Conservation (phyloP, 306 rosid genomes). For the Dryas alaskensis region DNA sequence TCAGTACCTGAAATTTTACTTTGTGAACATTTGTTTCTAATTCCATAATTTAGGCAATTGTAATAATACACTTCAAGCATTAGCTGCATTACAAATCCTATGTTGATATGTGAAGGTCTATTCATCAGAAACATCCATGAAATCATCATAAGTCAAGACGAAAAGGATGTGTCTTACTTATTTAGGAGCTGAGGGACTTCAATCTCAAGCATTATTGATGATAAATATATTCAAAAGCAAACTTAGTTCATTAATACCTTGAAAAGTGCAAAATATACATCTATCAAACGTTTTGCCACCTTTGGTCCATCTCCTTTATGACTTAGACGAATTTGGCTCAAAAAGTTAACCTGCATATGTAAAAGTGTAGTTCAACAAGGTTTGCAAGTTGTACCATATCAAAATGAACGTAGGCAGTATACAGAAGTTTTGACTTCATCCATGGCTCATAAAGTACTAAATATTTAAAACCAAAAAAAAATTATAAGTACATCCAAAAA, state of each 20-base stretch:
- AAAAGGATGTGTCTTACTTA: not conserved
- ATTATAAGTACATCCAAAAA: not conserved
- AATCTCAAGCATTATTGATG: not conserved
- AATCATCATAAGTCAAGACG: not conserved
- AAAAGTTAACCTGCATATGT: constrained; percentile 69
- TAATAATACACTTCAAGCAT: not conserved
- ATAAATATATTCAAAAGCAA: constrained; percentile 5
- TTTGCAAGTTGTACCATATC: constrained; percentile 12
- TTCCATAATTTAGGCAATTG: not conserved
- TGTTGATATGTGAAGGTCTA: not conserved
- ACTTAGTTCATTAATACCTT: constrained; percentile 55
- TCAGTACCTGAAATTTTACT: constrained; percentile 57
- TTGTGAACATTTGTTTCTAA: not conserved
- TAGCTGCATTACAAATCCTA: not conserved
- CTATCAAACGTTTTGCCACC: constrained; percentile 88
- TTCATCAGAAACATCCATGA: not conserved
- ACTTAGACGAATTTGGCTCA: constrained; percentile 83
- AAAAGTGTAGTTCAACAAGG: constrained; percentile 18
- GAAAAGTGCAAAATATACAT: constrained; percentile 86
- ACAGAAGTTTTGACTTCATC: not conserved
- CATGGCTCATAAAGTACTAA: not conserved
- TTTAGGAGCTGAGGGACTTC: not conserved
- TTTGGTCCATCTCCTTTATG: constrained; percentile 87
- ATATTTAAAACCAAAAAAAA: not conserved
- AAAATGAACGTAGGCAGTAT: constrained; percentile 10